Evolutionary conservation across 2,329 filamentous ascomycete species (phyloP).

Genomic region (Aspergillus uvarum): DNA sequence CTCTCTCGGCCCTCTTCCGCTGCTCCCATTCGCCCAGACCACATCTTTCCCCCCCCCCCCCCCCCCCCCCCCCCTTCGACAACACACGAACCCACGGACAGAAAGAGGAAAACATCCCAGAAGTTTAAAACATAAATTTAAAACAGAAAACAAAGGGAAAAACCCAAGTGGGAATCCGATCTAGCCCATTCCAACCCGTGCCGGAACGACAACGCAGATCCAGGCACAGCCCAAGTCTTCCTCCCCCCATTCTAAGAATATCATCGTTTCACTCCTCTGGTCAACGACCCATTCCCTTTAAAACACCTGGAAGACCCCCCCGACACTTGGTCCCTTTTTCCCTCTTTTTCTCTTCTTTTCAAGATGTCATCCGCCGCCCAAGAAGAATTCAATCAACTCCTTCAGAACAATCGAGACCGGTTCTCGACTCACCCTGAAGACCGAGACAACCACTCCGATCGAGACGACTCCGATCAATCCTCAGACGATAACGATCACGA

Average conservation of each 20-base stretch:
- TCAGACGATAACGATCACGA: conserved; percentile 19
- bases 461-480: conserved; percentile 24
- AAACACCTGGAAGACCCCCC: conserved; percentile 18
- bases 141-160: conserved; percentile 2
- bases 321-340: not conserved
- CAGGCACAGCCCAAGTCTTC: conserved; percentile 10
- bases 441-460: conserved; percentile 30
- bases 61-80: too few species aligned
- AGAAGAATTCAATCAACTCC: conserved; percentile 49
- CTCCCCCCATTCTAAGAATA: conserved; percentile 4
- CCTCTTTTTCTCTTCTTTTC: conserved; percentile 16
- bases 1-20: not conserved
- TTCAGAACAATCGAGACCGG: conserved; percentile 38
- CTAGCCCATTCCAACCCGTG: not conserved
- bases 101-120: too few species aligned
- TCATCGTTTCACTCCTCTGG: conserved; percentile 19
- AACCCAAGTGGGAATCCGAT: not conserved
- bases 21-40: not conserved
- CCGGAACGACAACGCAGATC: conserved; percentile 11
- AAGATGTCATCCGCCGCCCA: conserved; percentile 44
- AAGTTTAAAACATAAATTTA: not conserved
- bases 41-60: too few species aligned
- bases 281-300: conserved; percentile 6
- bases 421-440: conserved; percentile 46
- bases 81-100: not conserved